Evolutionary conservation across 805 yeast genomes (phyloP).

Genomic region (Grigorovia humatica): DNA sequence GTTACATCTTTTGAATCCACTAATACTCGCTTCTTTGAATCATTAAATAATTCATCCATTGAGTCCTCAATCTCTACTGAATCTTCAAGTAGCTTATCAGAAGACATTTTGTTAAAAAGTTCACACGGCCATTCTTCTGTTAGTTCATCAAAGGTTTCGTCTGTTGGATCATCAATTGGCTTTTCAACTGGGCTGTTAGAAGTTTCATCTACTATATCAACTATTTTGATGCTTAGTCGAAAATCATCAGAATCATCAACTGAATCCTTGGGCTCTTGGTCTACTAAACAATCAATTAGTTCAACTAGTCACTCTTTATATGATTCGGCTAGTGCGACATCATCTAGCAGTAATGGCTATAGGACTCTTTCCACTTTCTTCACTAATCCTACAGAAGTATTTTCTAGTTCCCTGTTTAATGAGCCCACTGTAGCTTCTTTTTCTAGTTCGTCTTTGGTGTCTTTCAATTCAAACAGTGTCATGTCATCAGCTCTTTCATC

Average conservation of each 20-base stretch:
- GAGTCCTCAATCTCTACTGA: background rate
- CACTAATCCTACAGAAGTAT: too few relatives aligned
- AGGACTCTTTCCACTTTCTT: too few relatives aligned
- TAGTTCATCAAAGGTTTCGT: background rate
- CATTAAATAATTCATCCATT: background rate
- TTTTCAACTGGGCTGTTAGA: background rate
- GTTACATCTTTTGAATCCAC: background rate
- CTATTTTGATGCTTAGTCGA: background rate
- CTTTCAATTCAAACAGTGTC: too few relatives aligned
- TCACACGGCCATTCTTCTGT: background rate
- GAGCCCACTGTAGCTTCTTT: background rate
- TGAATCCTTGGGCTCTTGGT: background rate
- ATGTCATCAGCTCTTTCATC: too few relatives aligned
- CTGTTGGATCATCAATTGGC: background rate
- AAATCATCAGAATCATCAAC: background rate
- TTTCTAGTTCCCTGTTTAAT: slow-evolving; percentile 2
- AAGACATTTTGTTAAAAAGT: too few relatives aligned
- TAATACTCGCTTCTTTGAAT: too few relatives aligned
- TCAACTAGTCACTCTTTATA: background rate
- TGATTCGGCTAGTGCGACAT: background rate
- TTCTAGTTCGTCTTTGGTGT: background rate
- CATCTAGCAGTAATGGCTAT: too few relatives aligned
- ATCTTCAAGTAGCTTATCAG: background rate
- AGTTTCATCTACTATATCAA: background rate
- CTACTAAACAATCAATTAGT: background rate